Base-by-base conservation (phyloP, 495 filamentous ascomycete genomes). In the Aspergillus nidulans region DNA sequence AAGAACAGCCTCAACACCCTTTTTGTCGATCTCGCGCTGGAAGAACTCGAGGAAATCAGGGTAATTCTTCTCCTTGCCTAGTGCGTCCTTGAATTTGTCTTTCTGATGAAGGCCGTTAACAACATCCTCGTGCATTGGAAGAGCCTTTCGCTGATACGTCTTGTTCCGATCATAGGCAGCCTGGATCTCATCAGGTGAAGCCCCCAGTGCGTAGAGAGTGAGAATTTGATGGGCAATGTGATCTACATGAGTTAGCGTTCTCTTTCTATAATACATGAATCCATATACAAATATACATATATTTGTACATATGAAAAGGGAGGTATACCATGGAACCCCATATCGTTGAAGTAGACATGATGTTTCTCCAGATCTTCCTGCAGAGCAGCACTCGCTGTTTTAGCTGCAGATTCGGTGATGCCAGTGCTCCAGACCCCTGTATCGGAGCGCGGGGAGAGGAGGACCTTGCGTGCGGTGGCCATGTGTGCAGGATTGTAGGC, bases 181-280 rank as follows among this genome's bases (percentile, higher is more conserved):
- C 39, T 79, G 64, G 18, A 95, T 74, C 0, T 78, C 45, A 0
- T 72, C 62, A 0, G 87, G 63, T 0, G 77, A 65, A 10, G 88
- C 88, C 6, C 86, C 84, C 13, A 94, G 81, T 20, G 87, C 85
- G 62, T 83, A 95, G 41, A 91, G 68, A 12, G 82, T 82, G 5
- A 95, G 77, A 15, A 95, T 71, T 47, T 86, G 82, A 59, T 96
- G 90, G 4, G 73, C 80, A 50, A 94, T 88, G 68, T 92, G 76
- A 56, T 81, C 73, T 71, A 13, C 6, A 26, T n/a, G 7, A 3
- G 15, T 40, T 20, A 26, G 24, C 25, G 8, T 78, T 55, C 16
- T 20, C 44, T 20, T 19, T 20, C 39, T 16, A 3, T 23, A 15
- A n/a, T n/a, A n/a, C n/a, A n/a, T n/a, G n/a, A n/a, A n/a, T n/a